Conservation (phyloP, 352 stramenopile genomes). For the Phytophthora europaea region DNA sequence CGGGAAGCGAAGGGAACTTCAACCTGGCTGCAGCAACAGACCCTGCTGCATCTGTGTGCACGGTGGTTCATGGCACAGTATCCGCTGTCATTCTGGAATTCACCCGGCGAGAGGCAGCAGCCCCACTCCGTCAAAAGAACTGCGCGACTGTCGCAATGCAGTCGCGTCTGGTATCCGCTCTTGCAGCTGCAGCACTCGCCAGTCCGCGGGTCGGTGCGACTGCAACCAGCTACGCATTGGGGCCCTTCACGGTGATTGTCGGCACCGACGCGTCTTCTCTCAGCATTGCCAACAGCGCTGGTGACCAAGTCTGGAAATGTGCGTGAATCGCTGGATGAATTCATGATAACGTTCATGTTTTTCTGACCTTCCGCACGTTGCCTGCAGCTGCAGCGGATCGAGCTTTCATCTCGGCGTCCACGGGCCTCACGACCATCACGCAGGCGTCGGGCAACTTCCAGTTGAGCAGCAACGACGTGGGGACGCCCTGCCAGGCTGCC, state of each 20-base stretch:
- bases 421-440: slow-evolving; percentile 34
- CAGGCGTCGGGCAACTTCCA: slow-evolving; percentile 40
- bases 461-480: slow-evolving; percentile 24
- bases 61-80: background rate
- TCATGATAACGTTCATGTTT: background rate
- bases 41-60: too few species aligned
- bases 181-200: background rate
- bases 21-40: background rate
- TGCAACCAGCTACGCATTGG: slow-evolving; percentile 17
- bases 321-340: background rate
- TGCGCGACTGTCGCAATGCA: background rate
- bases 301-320: slow-evolving; percentile 42
- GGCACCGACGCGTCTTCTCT: slow-evolving; percentile 15
- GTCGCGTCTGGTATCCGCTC: background rate
- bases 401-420: slow-evolving; percentile 35
- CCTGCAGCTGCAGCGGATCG: slow-evolving; percentile 27
- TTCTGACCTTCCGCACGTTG: background rate
- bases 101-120: background rate
- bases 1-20: background rate
- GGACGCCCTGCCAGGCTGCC: slow-evolving; percentile 5
- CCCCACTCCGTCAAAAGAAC: too few species aligned
- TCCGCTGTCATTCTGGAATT: background rate
- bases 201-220: background rate
- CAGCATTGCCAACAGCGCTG: slow-evolving; percentile 29
- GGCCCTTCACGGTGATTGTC: slow-evolving; percentile 26